phyloP scores from a whole-genome alignment of 2,329 filamentous ascomycete species.

The Colletotrichum sp. region DNA sequence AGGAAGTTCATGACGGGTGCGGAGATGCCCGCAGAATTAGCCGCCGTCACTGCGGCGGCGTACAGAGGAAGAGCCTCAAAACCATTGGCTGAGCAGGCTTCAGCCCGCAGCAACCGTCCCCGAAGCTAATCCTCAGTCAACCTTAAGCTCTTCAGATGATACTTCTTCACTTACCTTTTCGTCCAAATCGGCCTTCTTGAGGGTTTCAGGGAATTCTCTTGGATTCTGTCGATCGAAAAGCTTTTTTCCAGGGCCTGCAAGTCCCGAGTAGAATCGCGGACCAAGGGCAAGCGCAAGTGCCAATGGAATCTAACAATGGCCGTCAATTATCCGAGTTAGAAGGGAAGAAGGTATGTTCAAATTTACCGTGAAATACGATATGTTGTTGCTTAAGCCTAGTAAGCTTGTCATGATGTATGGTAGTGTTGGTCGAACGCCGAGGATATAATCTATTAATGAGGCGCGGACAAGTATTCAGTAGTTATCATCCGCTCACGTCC shows the following conservation, averaged over 20 bases:
- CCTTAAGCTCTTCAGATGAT: fast-evolving
- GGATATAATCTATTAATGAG: background rate
- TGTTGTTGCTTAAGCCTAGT: background rate
- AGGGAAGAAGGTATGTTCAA: background rate
- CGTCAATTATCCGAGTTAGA: background rate
- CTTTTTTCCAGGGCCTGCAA: background rate
- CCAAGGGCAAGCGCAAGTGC: background rate
- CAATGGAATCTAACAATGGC: background rate
- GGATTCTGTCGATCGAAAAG: background rate
- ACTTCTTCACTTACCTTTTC: background rate
- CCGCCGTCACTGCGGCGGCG: background rate
- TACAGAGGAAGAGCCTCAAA: background rate
- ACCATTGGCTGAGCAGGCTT: background rate
- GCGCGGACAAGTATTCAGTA: background rate
- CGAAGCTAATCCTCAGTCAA: background rate
- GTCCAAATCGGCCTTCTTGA: background rate
- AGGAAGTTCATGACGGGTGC: background rate
- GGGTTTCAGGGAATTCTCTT: background rate
- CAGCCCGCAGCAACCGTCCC: background rate
- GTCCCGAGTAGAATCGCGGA: background rate
- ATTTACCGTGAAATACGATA: background rate
- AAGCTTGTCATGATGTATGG: background rate
- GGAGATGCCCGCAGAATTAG: background rate
- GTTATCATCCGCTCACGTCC: background rate
- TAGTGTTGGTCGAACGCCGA: background rate